These are phyloP conservation scores for Fraxinus sp. DNA, from an alignment of 305 asterid genomes.

Conservation along the genomic window DNA sequence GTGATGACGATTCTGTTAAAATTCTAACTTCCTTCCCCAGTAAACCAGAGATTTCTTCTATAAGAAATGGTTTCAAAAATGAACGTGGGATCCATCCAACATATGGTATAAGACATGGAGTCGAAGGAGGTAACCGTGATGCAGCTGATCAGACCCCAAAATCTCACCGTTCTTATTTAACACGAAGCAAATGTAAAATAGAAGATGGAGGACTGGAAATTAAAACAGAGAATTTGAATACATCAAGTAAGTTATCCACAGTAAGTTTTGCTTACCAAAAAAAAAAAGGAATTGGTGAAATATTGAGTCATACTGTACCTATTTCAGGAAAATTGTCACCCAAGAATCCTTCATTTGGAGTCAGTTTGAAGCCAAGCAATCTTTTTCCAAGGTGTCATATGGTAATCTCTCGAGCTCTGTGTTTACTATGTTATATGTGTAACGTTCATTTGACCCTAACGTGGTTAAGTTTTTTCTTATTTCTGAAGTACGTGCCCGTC, in stretches of 20 bases:
- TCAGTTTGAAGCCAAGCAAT: constrained; percentile 6
- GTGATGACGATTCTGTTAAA: not conserved
- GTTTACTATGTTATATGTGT: not conserved
- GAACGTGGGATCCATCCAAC: not conserved
- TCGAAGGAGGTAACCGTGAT: not conserved
- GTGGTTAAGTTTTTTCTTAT: not conserved
- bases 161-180: not conserved
- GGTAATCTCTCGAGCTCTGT: constrained; percentile 20
- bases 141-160: not conserved
- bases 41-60: not conserved
- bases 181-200: constrained; percentile 1
- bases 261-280: not conserved
- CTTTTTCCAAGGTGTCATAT: not conserved
- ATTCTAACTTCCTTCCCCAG: not conserved
- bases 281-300: too few species aligned
- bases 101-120: not conserved
- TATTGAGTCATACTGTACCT: not conserved
- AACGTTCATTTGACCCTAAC: not conserved
- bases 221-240: not conserved
- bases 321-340: constrained; percentile 10
- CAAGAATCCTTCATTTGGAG: constrained; percentile 16
- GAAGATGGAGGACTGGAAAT: not conserved
- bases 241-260: not conserved
- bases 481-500: constrained; percentile 17
- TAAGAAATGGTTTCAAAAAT: not conserved